These are phyloP conservation scores for Aspergillus terreus DNA, from an alignment of 2,329 filamentous ascomycete genomes.

Conservation along the genomic window DNA sequence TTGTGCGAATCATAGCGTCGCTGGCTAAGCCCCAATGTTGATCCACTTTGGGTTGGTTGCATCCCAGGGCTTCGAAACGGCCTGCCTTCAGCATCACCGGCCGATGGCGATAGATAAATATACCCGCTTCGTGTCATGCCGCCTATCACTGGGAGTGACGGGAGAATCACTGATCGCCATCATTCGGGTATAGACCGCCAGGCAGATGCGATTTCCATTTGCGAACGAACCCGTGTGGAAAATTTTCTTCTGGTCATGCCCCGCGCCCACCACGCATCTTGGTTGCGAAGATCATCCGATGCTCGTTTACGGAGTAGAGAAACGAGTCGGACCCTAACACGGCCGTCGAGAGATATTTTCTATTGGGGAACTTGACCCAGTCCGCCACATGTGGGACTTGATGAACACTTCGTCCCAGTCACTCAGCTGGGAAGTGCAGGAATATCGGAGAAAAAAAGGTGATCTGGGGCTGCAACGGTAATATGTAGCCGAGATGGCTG, in stretches of 20 bases:
- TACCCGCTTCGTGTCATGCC: not conserved
- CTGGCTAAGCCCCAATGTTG: slow-evolving; percentile 29
- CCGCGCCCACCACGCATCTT: slow-evolving; percentile 7
- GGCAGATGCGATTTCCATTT: not conserved
- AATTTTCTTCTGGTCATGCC: not conserved
- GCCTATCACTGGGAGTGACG: not conserved
- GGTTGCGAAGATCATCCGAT: slow-evolving; percentile 19
- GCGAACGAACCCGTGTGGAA: not conserved
- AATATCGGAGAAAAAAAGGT: not conserved
- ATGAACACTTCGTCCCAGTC: slow-evolving; percentile 1
- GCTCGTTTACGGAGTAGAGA: not conserved
- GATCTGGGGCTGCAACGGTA: not conserved
- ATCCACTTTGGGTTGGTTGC: slow-evolving; percentile 19
- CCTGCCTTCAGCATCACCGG: not conserved
- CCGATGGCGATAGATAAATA: not conserved
- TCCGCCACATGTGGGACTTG: not conserved
- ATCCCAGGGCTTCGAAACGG: slow-evolving; percentile 10
- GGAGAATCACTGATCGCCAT: not conserved
- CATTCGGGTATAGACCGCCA: not conserved
- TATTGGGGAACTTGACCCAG: no score
- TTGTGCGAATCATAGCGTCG: slow-evolving; percentile 24
- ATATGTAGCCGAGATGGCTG: not conserved
- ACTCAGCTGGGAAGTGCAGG: slow-evolving; percentile 7
- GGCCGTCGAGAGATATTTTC: not conserved
- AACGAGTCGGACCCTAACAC: slow-evolving; percentile 2